Evolutionary conservation across 2,329 filamentous ascomycete species (phyloP).

Genomic region (Penicillium griseofulvum): DNA sequence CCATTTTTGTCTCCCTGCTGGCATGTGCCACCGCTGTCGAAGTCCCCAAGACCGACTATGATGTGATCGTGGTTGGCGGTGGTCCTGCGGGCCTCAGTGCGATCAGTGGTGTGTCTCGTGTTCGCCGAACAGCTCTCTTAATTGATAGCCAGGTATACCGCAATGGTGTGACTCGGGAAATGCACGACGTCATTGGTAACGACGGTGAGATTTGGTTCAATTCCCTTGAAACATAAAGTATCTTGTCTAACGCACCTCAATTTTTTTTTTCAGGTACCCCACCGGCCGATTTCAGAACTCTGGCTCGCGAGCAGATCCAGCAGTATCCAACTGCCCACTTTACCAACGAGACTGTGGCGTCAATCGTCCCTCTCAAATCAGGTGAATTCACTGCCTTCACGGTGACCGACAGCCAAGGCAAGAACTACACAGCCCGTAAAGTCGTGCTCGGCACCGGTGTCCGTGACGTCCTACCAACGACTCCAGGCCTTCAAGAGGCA

Average conservation of each 20-base stretch:
- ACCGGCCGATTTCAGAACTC: slow-evolving; percentile 54
- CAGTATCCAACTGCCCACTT: slow-evolving; percentile 52
- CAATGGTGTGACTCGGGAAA: slow-evolving; percentile 56
- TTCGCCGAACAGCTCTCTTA: slow-evolving; percentile 54
- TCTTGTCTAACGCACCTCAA: not conserved
- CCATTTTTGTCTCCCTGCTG: slow-evolving; percentile 23
- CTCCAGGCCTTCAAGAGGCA: slow-evolving; percentile 54
- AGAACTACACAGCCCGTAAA: slow-evolving; percentile 50
- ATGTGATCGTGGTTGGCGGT: slow-evolving; percentile 59
- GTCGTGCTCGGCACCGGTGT: slow-evolving; percentile 60
- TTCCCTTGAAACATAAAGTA: not conserved
- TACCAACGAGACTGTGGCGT: slow-evolving; percentile 49
- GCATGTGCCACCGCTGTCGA: slow-evolving; percentile 21
- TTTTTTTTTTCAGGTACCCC: slow-evolving; percentile 1
- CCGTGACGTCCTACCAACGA: slow-evolving; percentile 54
- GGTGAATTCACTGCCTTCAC: slow-evolving; percentile 49
- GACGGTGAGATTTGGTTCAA: slow-evolving; percentile 48
- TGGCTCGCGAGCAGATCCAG: slow-evolving; percentile 53
- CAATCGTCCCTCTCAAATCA: slow-evolving; percentile 13
- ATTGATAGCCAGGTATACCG: slow-evolving; percentile 61
- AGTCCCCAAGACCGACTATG: slow-evolving; percentile 43
- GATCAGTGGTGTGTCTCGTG: slow-evolving; percentile 58
- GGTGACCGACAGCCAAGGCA: slow-evolving; percentile 38
- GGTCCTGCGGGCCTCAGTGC: slow-evolving; percentile 57
- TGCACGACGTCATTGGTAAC: slow-evolving; percentile 61